phyloP scores from a whole-genome alignment of 2,329 filamentous ascomycete species.

The Ustilaginoidea virens region DNA sequence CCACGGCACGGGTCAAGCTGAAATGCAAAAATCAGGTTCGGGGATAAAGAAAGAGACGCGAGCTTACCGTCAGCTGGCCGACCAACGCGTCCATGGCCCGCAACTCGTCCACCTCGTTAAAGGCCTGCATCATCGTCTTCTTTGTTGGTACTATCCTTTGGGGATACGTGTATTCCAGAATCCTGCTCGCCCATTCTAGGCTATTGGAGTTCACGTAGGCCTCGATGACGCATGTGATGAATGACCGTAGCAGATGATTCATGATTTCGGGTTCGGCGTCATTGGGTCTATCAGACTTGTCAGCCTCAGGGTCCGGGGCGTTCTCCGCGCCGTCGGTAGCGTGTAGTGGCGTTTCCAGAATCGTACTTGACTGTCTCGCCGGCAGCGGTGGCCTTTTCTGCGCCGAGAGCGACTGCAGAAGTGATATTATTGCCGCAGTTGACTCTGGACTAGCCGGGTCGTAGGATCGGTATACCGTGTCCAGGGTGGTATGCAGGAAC shows the following conservation, averaged over 20 bases:
- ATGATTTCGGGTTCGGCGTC: constrained; percentile 46
- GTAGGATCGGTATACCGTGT: constrained; percentile 54
- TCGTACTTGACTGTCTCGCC: constrained; percentile 40
- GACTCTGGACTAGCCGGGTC: constrained; percentile 47
- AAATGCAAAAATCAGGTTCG: too few relatives aligned
- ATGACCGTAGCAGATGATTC: constrained; percentile 52
- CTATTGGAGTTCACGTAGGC: constrained; percentile 50
- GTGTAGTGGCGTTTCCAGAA: constrained; percentile 37
- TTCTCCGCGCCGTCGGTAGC: constrained; percentile 37
- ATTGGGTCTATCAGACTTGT: constrained; percentile 17
- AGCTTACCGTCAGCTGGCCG: constrained; percentile 53
- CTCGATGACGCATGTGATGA: constrained; percentile 64
- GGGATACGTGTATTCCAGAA: constrained; percentile 55
- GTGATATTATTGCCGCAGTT: constrained; percentile 53
- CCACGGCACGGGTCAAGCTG: too few relatives aligned
- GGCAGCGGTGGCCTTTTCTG: constrained; percentile 49
- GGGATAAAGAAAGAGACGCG: too few relatives aligned
- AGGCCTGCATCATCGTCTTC: constrained; percentile 46
- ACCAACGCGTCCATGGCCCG: constrained; percentile 48
- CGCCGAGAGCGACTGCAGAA: constrained; percentile 53
- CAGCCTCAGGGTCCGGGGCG: constrained; percentile 46
- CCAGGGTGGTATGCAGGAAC: constrained; percentile 63
- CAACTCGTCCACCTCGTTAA: constrained; percentile 46
- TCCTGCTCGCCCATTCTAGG: constrained; percentile 45
- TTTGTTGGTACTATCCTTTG: constrained; percentile 45